phyloP scores from a whole-genome alignment of 2,329 filamentous ascomycete species.

The Peltaster fructicola region DNA sequence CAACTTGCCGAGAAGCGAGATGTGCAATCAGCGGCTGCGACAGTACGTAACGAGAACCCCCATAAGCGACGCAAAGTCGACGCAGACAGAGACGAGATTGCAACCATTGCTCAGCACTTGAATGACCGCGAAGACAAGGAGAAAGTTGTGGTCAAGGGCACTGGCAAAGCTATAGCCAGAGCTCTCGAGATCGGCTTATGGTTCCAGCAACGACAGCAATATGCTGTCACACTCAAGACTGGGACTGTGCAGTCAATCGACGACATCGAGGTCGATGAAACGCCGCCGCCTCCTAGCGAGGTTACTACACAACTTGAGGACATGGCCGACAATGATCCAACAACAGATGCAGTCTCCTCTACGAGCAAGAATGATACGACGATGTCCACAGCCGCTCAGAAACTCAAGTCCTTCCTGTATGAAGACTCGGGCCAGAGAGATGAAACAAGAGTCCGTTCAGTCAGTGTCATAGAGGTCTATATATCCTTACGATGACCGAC shows the following conservation, averaged over 20 bases:
- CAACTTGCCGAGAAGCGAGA: conserved; percentile 36
- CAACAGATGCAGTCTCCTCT: no score
- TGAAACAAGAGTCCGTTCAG: no score
- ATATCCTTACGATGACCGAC: no score
- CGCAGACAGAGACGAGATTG: conserved; percentile 11
- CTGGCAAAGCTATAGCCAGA: conserved; percentile 48
- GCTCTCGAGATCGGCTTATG: conserved; percentile 44
- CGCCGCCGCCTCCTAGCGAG: no score
- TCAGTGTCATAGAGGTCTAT: no score
- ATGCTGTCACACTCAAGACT: conserved; percentile 41
- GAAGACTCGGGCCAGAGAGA: no score
- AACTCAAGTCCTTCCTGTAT: no score
- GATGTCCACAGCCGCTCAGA: no score
- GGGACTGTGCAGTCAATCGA: conserved; percentile 49
- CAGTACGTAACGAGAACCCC: conserved; percentile 12
- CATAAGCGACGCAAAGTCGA: conserved; percentile 5
- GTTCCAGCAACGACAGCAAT: conserved; percentile 45
- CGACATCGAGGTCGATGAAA: conserved; percentile 36
- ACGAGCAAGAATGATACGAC: no score
- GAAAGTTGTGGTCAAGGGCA: conserved; percentile 43
- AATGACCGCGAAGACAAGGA: conserved; percentile 21
- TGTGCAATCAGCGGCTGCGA: conserved; percentile 22
- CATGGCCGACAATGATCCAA: no score
- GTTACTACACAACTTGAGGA: no score
- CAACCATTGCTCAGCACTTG: conserved; percentile 22